Percentiles rank a stretch among this genome's conserved stretches.
These are phyloP conservation scores for Scedosporium minutisporum DNA, from an alignment of 2,329 filamentous ascomycete species.

Conservation along the genomic window DNA sequence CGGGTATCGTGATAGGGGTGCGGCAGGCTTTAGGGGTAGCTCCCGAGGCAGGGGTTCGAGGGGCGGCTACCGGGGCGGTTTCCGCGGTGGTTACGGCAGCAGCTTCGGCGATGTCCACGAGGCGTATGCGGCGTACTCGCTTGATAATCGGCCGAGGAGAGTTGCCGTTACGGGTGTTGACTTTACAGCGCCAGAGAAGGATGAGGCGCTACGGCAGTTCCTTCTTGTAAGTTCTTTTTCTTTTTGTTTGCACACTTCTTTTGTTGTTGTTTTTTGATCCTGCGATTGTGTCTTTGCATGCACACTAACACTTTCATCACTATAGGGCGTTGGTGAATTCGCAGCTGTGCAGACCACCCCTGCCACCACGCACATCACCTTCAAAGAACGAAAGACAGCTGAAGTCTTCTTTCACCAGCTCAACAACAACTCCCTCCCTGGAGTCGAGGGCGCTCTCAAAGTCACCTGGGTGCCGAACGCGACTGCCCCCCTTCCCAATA, in stretches of 20 bases:
- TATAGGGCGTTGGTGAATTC: slow-evolving; percentile 52
- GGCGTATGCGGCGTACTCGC: slow-evolving; percentile 52
- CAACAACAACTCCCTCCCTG: slow-evolving; percentile 48
- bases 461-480: slow-evolving; percentile 49
- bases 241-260: neutral
- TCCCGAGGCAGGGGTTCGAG: slow-evolving; percentile 16
- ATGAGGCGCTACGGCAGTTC: slow-evolving; percentile 62
- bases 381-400: slow-evolving; percentile 60
- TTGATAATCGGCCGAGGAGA: slow-evolving; percentile 67
- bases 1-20: slow-evolving; percentile 2
- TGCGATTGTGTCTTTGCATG: slow-evolving; percentile 16
- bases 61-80: slow-evolving; percentile 25
- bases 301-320: neutral
- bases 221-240: slow-evolving; percentile 47
- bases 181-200: slow-evolving; percentile 50
- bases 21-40: neutral
- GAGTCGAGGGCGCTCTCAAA: slow-evolving; percentile 53
- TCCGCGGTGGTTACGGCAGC: slow-evolving; percentile 33
- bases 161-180: slow-evolving; percentile 55
- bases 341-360: slow-evolving; percentile 43
- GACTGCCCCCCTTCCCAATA: slow-evolving; percentile 15
- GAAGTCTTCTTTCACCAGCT: slow-evolving; percentile 57
- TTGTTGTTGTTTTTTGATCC: neutral
- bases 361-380: slow-evolving; percentile 44
- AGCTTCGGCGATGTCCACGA: slow-evolving; percentile 37